phyloP scores from a whole-genome alignment of 2,329 filamentous ascomycete genomes.

The Coleophoma crateriformis region DNA sequence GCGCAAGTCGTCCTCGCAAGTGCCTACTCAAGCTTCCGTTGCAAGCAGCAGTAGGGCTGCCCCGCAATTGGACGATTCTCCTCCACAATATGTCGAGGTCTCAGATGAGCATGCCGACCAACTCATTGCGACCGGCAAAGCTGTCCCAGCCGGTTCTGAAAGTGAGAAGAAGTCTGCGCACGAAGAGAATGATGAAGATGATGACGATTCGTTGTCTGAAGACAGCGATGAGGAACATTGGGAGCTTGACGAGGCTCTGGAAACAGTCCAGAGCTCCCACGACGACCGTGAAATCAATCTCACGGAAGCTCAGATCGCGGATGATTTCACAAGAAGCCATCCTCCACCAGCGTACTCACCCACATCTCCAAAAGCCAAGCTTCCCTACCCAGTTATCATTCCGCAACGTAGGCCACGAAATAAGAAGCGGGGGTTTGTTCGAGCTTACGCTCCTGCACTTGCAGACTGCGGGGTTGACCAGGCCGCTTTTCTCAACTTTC shows the following conservation, averaged over 20 bases:
- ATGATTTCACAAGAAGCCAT: conserved; percentile 13
- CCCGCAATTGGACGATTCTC: conserved; percentile 6
- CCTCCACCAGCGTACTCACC: conserved; percentile 12
- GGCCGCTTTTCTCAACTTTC: conserved; percentile 40
- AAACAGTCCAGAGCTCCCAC: neutral
- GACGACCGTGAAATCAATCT: neutral
- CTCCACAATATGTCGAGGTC: conserved; percentile 17
- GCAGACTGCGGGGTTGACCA: conserved; percentile 40
- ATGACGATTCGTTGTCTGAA: conserved; percentile 12
- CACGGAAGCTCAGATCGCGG: conserved; percentile 6
- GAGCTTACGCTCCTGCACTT: conserved; percentile 46
- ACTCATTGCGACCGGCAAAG: conserved; percentile 13
- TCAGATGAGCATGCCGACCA: conserved; percentile 9
- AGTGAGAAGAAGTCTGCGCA: conserved; percentile 4
- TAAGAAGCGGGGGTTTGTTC: conserved; percentile 43
- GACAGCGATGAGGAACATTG: conserved; percentile 20
- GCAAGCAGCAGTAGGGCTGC: conserved; percentile 11
- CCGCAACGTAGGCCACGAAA: conserved; percentile 44
- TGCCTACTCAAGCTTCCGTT: conserved; percentile 1
- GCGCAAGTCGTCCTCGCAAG: conserved; percentile 3
- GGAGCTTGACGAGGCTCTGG: conserved; percentile 18
- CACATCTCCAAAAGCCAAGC: neutral
- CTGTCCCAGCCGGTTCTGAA: conserved; percentile 7
- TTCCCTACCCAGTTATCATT: conserved; percentile 42
- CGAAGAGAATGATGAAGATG: conserved; percentile 6